Evolutionary conservation across 192 early-diverging fungal genomes (phyloP).

Genomic region (Rhizophagus sp.): DNA sequence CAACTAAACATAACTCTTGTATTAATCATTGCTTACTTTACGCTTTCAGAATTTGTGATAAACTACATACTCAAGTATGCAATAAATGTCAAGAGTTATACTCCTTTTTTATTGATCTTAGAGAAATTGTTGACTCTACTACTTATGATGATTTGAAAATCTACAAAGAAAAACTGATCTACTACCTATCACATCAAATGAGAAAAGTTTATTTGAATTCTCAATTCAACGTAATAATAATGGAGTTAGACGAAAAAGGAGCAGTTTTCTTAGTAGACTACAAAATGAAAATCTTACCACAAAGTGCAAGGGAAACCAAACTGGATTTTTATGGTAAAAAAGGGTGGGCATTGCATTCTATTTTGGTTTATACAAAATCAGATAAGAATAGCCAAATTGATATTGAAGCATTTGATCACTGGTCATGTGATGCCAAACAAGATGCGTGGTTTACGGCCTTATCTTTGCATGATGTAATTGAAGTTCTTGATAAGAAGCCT

Average conservation of each 20-base stretch:
- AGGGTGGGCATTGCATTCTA: background rate
- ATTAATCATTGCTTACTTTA: background rate
- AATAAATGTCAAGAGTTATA: background rate
- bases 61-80: background rate
- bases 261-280: background rate
- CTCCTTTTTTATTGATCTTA: background rate
- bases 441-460: background rate
- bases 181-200: background rate
- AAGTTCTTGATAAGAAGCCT: background rate
- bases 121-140: background rate
- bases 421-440: background rate
- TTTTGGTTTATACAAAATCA: background rate
- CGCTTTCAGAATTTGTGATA: background rate
- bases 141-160: background rate
- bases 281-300: slow-evolving; percentile 10
- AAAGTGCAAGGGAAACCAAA: background rate
- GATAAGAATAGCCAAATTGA: background rate
- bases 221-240: background rate
- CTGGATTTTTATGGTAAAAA: background rate
- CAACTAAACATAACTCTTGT: background rate
- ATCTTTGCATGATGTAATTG: background rate
- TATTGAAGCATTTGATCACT: slow-evolving; percentile 1
- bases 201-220: background rate
- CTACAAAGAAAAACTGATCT: background rate
- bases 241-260: background rate